Evolutionary conservation across 2,329 filamentous ascomycete genomes (phyloP).

Genomic region (Epichloe elymi): DNA sequence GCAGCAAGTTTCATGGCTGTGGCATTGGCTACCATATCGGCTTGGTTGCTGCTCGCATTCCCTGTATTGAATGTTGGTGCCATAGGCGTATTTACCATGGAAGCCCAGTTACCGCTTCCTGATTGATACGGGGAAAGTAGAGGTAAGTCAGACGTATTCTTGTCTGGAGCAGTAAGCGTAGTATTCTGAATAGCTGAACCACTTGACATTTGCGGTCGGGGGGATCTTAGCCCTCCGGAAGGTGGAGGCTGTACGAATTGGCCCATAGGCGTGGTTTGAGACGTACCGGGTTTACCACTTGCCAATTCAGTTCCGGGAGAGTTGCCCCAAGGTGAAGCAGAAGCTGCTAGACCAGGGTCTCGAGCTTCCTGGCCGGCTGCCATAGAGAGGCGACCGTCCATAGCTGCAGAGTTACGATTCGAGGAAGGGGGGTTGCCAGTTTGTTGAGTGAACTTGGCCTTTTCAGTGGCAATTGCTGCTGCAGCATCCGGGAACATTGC

Average conservation of each 20-base stretch:
- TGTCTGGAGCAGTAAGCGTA: conserved; percentile 59
- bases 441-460: conserved; percentile 92
- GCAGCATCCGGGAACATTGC: conserved; percentile 98
- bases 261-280: conserved; percentile 69
- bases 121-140: conserved; percentile 73
- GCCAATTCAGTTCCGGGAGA: conserved; percentile 36
- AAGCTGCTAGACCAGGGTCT: conserved; percentile 13
- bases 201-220: conserved; percentile 54
- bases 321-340: conserved; percentile 62
- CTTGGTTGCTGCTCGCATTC: conserved; percentile 50
- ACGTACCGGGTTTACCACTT: conserved; percentile 61
- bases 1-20: conserved; percentile 98
- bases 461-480: conserved; percentile 95
- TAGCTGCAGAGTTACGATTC: conserved; percentile 78
- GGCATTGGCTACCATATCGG: conserved; percentile 96
- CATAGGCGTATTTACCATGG: conserved; percentile 97
- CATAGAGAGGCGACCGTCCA: conserved; percentile 66
- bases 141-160: conserved; percentile 57
- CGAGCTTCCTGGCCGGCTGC: conserved; percentile 36
- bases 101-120: conserved; percentile 89
- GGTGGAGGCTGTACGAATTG: conserved; percentile 80
- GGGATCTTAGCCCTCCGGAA: conserved; percentile 60
- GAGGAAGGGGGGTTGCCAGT: conserved; percentile 87
- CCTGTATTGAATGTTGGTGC: conserved; percentile 62
- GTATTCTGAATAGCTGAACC: conserved; percentile 70